Base-by-base conservation (phyloP, 75 land plant genomes). In the Isoetes taiwanensis region DNA sequence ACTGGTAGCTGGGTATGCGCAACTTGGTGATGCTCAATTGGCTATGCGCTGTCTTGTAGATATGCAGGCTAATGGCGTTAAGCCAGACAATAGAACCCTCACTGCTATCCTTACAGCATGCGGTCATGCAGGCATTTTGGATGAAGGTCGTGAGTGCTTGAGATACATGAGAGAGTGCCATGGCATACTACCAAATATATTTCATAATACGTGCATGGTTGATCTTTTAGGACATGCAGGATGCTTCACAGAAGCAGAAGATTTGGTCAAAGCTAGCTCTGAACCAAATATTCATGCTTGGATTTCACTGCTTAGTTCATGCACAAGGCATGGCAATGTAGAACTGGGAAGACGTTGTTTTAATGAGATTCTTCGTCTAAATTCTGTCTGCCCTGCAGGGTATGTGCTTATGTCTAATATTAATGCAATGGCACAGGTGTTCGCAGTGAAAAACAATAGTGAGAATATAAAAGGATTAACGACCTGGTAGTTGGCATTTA, bases 201-300 rank as follows among this genome's bases (percentile, higher is more conserved):
- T 39, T 26, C 62, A 34, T 27, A 39, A 16, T 28, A 32, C 34
- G 17, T 32, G 17, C 28, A 39, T 59, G 62, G 62, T 38, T 2
- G 62, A 59, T 39, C 28, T 60, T 10, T 67, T 59, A 27, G 14
- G 14, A 10, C 64, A 64, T 9, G 55, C 43, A 43, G 69, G 69
- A 31, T 58, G 23, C 24, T 31, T 60, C 30, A 33, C 34, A 5
- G 64, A 58, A 34, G 69, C 66, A n/a, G 27, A 31, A 26, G 66
- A 67, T 26, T 30, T 35, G 30, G n/a, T n/a, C n/a, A n/a, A n/a
- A n/a, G n/a, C n/a, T n/a, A n/a, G n/a, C n/a, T n/a, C n/a, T n/a
- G n/a, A n/a, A n/a, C n/a, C n/a, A n/a, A n/a, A n/a, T n/a, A n/a
- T n/a, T n/a, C n/a, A n/a, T n/a, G n/a, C n/a, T n/a, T n/a, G n/a